Evolutionary conservation across 768 basidiomycete genomes (phyloP).

Genomic region (Nidularia sp.): DNA sequence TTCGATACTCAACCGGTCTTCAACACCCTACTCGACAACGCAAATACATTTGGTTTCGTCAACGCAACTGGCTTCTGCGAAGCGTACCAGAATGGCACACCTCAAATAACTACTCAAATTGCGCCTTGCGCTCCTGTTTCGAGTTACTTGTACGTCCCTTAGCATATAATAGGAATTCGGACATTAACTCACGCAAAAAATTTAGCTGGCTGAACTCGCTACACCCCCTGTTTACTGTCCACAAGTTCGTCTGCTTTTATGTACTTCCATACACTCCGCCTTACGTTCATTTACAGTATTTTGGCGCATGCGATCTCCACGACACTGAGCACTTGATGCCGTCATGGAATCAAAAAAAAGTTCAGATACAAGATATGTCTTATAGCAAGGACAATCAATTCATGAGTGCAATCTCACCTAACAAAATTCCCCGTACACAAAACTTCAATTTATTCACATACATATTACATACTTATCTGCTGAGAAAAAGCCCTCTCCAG

Average conservation of each 20-base stretch:
- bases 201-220: slow-evolving; percentile 59
- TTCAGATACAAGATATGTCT: too few relatives aligned
- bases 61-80: slow-evolving; percentile 57
- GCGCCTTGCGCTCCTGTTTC: slow-evolving; percentile 58
- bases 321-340: slow-evolving; percentile 26
- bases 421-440: too few relatives aligned
- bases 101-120: slow-evolving; percentile 47
- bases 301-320: slow-evolving; percentile 49
- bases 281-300: slow-evolving; percentile 21
- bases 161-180: not conserved
- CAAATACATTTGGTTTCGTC: slow-evolving; percentile 49
- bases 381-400: not conserved
- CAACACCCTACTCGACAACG: slow-evolving; percentile 52
- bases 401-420: not conserved
- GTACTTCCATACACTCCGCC: not conserved
- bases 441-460: too few relatives aligned
- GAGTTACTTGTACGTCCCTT: slow-evolving; percentile 49
- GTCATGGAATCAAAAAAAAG: too few relatives aligned
- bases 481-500: too few relatives aligned
- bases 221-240: slow-evolving; percentile 60
- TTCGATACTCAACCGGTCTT: slow-evolving; percentile 59
- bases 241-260: slow-evolving; percentile 38
- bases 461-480: too few relatives aligned
- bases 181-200: not conserved
- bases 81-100: slow-evolving; percentile 57